Evolutionary conservation across 106 monocot genomes (phyloP).

Genomic region (Hemerocallis citrina): DNA sequence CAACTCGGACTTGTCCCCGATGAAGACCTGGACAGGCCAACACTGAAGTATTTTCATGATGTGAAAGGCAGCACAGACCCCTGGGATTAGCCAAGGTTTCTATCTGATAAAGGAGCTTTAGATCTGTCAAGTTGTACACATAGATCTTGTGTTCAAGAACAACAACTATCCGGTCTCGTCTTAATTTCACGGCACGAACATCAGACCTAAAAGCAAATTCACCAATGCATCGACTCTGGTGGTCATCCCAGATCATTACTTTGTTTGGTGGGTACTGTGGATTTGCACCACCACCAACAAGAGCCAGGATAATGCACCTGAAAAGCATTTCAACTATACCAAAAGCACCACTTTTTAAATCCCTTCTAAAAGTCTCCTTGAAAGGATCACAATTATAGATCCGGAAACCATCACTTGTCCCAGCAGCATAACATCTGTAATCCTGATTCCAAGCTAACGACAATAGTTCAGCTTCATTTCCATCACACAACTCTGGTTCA

Average conservation of each 20-base stretch:
- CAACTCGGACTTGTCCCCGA: slow-evolving; percentile 66
- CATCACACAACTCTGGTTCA: slow-evolving; percentile 15
- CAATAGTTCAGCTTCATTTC: slow-evolving; percentile 35
- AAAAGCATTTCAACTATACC: slow-evolving; percentile 92
- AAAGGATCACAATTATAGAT: slow-evolving; percentile 84
- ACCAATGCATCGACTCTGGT: slow-evolving; percentile 68
- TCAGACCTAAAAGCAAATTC: slow-evolving; percentile 86
- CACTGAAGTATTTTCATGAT: slow-evolving; percentile 66
- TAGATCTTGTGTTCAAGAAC: slow-evolving; percentile 88
- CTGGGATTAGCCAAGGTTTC: slow-evolving; percentile 76
- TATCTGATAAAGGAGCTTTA: slow-evolving; percentile 89
- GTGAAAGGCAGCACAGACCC: slow-evolving; percentile 85
- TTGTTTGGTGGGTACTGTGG: slow-evolving; percentile 78
- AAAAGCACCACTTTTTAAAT: slow-evolving; percentile 76
- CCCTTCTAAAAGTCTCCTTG: slow-evolving; percentile 84
- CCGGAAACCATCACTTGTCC: slow-evolving; percentile 70
- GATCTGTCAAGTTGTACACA: slow-evolving; percentile 71
- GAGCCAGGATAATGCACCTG: slow-evolving; percentile 75
- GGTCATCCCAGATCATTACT: slow-evolving; percentile 94
- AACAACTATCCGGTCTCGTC: slow-evolving; percentile 66
- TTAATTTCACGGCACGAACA: slow-evolving; percentile 66
- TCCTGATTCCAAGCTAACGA: slow-evolving; percentile 97
- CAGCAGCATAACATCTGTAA: slow-evolving; percentile 70
- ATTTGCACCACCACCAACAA: slow-evolving; percentile 81
- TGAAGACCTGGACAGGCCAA: slow-evolving; percentile 75